A percentile compares a stretch with the other conserved stretches of the same genome.
Conservation (phyloP, 352 stramenopile genomes). For the Globisporangium radiosum region DNA sequence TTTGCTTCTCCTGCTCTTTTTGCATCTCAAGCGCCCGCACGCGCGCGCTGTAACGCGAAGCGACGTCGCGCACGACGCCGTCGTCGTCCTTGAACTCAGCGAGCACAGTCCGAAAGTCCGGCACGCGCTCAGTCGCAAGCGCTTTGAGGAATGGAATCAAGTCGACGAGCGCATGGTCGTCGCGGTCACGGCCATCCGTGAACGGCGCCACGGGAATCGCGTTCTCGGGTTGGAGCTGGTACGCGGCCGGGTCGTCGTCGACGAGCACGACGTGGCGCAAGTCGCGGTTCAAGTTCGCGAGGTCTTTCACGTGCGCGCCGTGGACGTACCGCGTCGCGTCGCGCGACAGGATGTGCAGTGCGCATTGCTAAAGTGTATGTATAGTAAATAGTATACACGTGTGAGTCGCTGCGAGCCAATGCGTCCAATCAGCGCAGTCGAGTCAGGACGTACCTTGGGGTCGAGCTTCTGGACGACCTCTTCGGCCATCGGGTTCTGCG, state of each 20-base stretch:
- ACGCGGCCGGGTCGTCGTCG: slow-evolving; percentile 74
- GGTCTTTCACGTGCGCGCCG: slow-evolving; percentile 78
- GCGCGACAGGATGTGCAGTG: slow-evolving; percentile 74
- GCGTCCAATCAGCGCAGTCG: neutral
- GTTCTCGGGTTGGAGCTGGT: slow-evolving; percentile 82
- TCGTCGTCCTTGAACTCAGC: slow-evolving; percentile 78
- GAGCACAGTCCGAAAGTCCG: slow-evolving; percentile 73
- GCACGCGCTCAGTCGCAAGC: slow-evolving; percentile 64
- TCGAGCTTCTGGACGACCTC: slow-evolving; percentile 79
- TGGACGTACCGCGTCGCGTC: slow-evolving; percentile 82
- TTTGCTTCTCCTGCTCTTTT: slow-evolving; percentile 75
- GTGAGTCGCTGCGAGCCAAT: no score
- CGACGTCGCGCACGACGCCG: slow-evolving; percentile 70
- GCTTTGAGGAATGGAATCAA: slow-evolving; percentile 84
- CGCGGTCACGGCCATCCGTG: slow-evolving; percentile 70
- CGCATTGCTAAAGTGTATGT: slow-evolving; percentile 35
- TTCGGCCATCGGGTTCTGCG: slow-evolving; percentile 76
- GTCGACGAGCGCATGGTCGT: slow-evolving; percentile 73
- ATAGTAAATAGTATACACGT: neutral
- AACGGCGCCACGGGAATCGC: slow-evolving; percentile 76
- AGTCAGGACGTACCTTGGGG: slow-evolving; percentile 37
- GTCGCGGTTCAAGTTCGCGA: slow-evolving; percentile 75
- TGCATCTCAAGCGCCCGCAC: slow-evolving; percentile 76
- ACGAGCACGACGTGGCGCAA: slow-evolving; percentile 77
- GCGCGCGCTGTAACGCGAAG: slow-evolving; percentile 67